Conservation (phyloP, 305 asterid species). For the Withania somnifera region DNA sequence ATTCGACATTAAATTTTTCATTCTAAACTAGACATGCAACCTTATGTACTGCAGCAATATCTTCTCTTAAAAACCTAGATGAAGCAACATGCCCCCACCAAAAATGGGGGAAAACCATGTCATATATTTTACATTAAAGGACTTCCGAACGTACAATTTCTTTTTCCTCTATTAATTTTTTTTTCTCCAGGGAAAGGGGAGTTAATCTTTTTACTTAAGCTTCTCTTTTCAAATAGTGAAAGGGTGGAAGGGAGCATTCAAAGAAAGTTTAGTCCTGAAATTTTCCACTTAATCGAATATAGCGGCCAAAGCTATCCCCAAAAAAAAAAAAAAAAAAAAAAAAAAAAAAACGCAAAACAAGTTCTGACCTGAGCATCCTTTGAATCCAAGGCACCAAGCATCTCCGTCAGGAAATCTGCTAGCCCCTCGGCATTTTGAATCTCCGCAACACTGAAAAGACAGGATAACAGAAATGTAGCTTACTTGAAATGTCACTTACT, state of each 20-base stretch:
- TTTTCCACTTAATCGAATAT: background rate
- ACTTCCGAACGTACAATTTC: background rate
- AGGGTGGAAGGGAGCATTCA: background rate
- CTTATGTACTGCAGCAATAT: background rate
- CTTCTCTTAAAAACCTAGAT: background rate
- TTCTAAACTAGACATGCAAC: background rate
- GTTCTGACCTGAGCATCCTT: slow-evolving; percentile 54
- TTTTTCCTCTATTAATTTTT: background rate
- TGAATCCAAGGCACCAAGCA: slow-evolving; percentile 79
- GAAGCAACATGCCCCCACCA: background rate
- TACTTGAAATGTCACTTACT: background rate
- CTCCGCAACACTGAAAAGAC: slow-evolving; percentile 55
- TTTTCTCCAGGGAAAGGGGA: too few relatives aligned
- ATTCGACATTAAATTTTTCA: background rate
- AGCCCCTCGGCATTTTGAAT: slow-evolving; percentile 82
- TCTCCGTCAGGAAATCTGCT: slow-evolving; percentile 76
- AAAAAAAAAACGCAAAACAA: background rate
- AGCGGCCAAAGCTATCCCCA: too few relatives aligned
- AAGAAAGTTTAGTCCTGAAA: background rate
- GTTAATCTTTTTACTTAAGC: too few relatives aligned
- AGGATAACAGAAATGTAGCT: background rate
- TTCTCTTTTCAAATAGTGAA: slow-evolving; percentile 1
- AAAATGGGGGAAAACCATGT: background rate
- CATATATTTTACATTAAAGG: background rate
- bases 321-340: background rate